Base-by-base conservation (phyloP, 2,329 filamentous ascomycete species). In the Alternaria sp. region DNA sequence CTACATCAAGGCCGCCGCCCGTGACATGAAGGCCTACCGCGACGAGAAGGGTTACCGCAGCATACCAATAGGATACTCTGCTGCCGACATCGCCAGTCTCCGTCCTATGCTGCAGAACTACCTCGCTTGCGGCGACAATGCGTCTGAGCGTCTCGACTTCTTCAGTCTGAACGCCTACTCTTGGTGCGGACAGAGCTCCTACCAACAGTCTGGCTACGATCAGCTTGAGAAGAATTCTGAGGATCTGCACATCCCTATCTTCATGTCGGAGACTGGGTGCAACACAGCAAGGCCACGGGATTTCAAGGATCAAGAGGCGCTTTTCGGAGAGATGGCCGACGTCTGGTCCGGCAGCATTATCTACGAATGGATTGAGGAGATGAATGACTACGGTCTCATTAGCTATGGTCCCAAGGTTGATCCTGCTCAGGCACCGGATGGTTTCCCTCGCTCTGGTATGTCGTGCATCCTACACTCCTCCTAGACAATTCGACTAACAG, bases 291-390 rank as follows among this genome's bases (percentile, higher is more conserved):
- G 82, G 2, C 89, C 90, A 0, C 86, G 91, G 46, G 81, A 84
- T 2, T 93, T 92, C 75, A 84, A 84, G 23, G 91, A 97, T 75
- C 92, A 96, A 79, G 84, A 87, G 44, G 89, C 92, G 54, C 92
- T 97, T 70, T 91, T 96, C 72, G 90, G 92, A 46, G 81, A 92
- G 3, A 97, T 97, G 93, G 82, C 86, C 6, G 83, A 85, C 81
- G 88, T 84, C 26, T 90, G 87, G 85, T 94, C 91, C 55, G 93
- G 93, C 58, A 86, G 92, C 57, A 94, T 97, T 66, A 85, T 96
- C 69, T 96, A 97, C 80, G 93, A 97, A 78, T 97, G 93, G 93
- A 93, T 96, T 66, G 83, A 95, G 76, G 93, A 96, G 80, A 84
- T 87, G 55, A 96, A 97, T 79, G 81, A 92, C 73, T 97, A 96